Percentiles rank a stretch among this genome's conserved stretches.
phyloP scores from a whole-genome alignment of 345 rosid genomes.

The Brassica juncea region DNA sequence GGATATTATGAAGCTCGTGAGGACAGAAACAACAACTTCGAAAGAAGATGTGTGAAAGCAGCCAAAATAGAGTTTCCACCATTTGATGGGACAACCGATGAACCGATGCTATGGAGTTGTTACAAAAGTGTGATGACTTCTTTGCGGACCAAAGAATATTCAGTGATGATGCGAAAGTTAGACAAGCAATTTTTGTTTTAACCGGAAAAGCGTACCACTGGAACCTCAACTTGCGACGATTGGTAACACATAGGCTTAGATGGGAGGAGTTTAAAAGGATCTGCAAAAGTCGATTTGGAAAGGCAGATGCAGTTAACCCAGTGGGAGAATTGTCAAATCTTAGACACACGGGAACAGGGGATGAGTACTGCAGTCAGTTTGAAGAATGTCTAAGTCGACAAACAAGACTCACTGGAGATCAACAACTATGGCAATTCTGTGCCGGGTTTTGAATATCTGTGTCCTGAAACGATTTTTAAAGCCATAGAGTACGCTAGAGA shows the following conservation, averaged over 20 bases:
- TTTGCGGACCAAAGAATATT: neutral
- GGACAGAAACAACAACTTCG: neutral
- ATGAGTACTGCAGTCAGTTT: neutral
- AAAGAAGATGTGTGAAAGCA: neutral
- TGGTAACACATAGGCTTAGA: neutral
- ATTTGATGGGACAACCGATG: neutral
- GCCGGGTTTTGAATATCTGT: neutral
- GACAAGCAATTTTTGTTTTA: neutral
- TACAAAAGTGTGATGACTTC: neutral
- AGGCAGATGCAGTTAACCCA: neutral
- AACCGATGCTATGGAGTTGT: neutral
- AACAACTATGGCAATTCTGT: neutral
- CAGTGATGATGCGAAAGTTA: neutral
- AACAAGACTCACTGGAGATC: neutral
- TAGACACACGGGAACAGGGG: accelerated
- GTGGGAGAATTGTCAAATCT: neutral
- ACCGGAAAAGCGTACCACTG: neutral
- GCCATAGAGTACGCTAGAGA: neutral
- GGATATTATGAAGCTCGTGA: neutral
- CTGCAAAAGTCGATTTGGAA: neutral
- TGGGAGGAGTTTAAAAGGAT: neutral
- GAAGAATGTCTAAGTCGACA: neutral
- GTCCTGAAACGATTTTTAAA: neutral
- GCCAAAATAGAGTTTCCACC: neutral
- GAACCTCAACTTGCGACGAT: neutral